Evolutionary conservation across 768 basidiomycete genomes (phyloP).

Genomic region (Pluteus cervinus): DNA sequence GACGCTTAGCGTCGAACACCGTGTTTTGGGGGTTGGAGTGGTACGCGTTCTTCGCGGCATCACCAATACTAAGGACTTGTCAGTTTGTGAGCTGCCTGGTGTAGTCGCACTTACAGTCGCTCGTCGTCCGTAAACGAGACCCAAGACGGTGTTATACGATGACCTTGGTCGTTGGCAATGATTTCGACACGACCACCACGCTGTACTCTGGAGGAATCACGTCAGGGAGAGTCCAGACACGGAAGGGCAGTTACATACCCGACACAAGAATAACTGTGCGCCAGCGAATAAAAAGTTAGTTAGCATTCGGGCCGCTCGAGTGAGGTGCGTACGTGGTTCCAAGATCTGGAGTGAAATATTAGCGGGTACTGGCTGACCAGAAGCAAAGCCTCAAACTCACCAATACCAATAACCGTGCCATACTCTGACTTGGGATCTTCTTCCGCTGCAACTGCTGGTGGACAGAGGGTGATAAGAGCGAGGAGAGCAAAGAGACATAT

Average conservation of each 20-base stretch:
- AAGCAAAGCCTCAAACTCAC: slow-evolving; percentile 25
- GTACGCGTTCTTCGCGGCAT: slow-evolving; percentile 94
- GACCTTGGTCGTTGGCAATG: slow-evolving; percentile 87
- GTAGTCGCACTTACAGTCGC: slow-evolving; percentile 45
- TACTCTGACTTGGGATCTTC: slow-evolving; percentile 47
- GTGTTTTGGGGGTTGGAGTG: slow-evolving; percentile 90
- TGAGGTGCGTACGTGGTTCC: slow-evolving; percentile 57
- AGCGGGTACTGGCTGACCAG: neutral
- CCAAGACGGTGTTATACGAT: slow-evolving; percentile 87
- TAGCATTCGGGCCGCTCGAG: neutral
- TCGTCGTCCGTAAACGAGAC: slow-evolving; percentile 91
- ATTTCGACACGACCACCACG: slow-evolving; percentile 61
- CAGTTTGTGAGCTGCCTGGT: neutral
- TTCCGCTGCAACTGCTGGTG: slow-evolving; percentile 49
- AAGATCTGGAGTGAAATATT: slow-evolving; percentile 41
- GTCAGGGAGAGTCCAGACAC: neutral
- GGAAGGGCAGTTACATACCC: no score
- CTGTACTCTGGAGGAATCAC: slow-evolving; percentile 27
- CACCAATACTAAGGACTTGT: slow-evolving; percentile 72
- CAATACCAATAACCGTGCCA: slow-evolving; percentile 81
- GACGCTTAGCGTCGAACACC: slow-evolving; percentile 94
- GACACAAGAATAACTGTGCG: slow-evolving; percentile 75
- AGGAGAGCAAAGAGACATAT: slow-evolving; percentile 45
- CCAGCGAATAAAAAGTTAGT: slow-evolving; percentile 8
- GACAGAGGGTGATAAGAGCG: slow-evolving; percentile 62